Percentiles rank a stretch among this genome's conserved stretches.
Evolutionary conservation across 2,329 filamentous ascomycete genomes (phyloP).

Genomic region (Paraconiothyrium brasiliense): DNA sequence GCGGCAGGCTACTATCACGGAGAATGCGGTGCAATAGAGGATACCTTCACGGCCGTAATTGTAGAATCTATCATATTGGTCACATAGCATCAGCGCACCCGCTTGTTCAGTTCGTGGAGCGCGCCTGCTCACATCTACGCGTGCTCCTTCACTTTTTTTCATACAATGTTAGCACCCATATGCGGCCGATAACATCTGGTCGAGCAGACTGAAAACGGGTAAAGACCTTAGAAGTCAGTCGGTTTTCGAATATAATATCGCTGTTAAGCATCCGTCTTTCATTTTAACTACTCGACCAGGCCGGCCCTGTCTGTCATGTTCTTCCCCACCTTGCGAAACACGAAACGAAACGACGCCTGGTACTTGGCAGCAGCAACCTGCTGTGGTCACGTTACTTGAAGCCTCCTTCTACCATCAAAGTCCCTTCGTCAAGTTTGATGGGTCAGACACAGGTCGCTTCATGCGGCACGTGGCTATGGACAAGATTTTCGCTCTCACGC

Average conservation of each 20-base stretch:
- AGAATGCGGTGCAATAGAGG: background rate
- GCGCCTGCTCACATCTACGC: background rate
- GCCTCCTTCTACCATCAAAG: background rate
- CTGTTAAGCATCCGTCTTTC: constrained; percentile 6
- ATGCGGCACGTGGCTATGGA: background rate
- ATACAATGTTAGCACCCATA: background rate
- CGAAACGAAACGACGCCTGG: constrained; percentile 24
- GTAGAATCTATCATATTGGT: background rate
- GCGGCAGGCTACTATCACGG: background rate
- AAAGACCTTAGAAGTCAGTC: background rate
- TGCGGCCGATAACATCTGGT: background rate
- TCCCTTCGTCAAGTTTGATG: background rate
- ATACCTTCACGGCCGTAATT: background rate
- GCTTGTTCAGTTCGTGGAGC: background rate
- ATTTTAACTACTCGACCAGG: constrained; percentile 15
- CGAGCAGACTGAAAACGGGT: background rate
- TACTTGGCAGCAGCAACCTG: constrained; percentile 5
- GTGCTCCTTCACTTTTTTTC: background rate
- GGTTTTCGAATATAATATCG: background rate
- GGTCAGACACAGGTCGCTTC: constrained; percentile 7
- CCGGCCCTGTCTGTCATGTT: constrained; percentile 13
- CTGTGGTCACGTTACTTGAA: background rate
- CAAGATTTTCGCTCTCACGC: constrained; percentile 1
- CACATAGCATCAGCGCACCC: background rate
- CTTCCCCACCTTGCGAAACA: constrained; percentile 21